A percentile compares a stretch with the other conserved stretches of the same genome.
These are phyloP conservation scores for Pythium folliculosum DNA, from an alignment of 352 stramenopile species.

Conservation along the genomic window DNA sequence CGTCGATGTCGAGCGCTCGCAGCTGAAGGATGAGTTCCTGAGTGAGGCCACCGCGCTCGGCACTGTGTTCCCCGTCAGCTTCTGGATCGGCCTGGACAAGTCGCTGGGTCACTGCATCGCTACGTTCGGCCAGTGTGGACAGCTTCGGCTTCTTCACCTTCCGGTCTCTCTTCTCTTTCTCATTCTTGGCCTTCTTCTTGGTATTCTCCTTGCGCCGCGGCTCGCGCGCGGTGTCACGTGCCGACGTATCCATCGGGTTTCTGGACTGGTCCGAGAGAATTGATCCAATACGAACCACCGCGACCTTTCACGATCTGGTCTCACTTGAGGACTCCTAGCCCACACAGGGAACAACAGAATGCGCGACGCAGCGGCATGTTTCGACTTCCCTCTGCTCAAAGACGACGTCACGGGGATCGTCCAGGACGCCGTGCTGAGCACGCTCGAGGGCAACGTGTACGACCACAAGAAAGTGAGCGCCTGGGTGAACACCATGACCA, in stretches of 20 bases:
- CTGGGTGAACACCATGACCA: constrained; percentile 73
- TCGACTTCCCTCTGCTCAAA: constrained; percentile 74
- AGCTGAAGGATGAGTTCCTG: constrained; percentile 31
- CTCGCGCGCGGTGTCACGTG: background rate
- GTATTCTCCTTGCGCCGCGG: constrained; percentile 5
- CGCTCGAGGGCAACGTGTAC: constrained; percentile 76
- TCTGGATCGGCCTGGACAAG: background rate
- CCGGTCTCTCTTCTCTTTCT: constrained; percentile 2
- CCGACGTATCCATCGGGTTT: background rate
- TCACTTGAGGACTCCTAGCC: background rate
- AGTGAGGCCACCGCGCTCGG: constrained; percentile 11
- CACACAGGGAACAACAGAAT: constrained; percentile 1
- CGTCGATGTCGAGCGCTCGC: constrained; percentile 8
- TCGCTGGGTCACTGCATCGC: background rate
- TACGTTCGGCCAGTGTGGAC: background rate
- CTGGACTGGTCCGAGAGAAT: background rate
- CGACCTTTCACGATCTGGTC: constrained; percentile 22
- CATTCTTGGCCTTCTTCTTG: background rate
- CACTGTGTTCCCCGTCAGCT: background rate
- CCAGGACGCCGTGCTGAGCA: constrained; percentile 68
- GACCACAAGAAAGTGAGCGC: constrained; percentile 78
- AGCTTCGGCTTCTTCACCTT: constrained; percentile 4
- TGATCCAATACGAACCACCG: constrained; percentile 7
- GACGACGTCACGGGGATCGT: constrained; percentile 76
- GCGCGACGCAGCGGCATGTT: constrained; percentile 41